Evolutionary conservation across 768 basidiomycete genomes (phyloP).

Genomic region (Mycena leptocephala): DNA sequence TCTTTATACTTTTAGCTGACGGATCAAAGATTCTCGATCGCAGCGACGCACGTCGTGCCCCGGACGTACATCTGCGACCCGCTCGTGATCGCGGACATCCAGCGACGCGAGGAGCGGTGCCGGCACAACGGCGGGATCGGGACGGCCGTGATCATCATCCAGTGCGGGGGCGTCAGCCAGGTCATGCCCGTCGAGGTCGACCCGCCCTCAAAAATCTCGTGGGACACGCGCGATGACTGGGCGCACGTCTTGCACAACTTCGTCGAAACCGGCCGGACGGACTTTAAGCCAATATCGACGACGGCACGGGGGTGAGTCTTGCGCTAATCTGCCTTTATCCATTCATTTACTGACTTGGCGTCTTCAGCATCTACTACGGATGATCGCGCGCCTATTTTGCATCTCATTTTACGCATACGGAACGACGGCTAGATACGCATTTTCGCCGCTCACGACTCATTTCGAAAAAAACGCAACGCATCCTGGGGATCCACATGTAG

Average conservation of each 20-base stretch:
- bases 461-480: conserved; percentile 10
- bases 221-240: conserved; percentile 87
- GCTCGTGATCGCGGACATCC: conserved; percentile 83
- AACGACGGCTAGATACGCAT: conserved; percentile 28
- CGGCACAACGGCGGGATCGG: conserved; percentile 85
- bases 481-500: conserved; percentile 21
- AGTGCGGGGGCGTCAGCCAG: conserved; percentile 83
- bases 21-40: conserved; percentile 73
- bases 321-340: background rate
- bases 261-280: conserved; percentile 79
- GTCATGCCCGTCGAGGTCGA: conserved; percentile 93
- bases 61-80: conserved; percentile 83
- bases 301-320: conserved; percentile 79
- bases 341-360: conserved; percentile 10
- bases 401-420: conserved; percentile 22
- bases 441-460: conserved; percentile 15
- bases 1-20: conserved; percentile 38
- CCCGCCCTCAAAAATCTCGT: conserved; percentile 81
- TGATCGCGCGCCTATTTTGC: background rate
- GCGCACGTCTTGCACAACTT: conserved; percentile 77
- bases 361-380: conserved; percentile 60
- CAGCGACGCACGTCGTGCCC: conserved; percentile 80
- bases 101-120: conserved; percentile 86
- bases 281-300: conserved; percentile 89
- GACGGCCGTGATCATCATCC: conserved; percentile 80